Conservation (phyloP, 192 early-diverging fungal species). For the Lunasporangiospora selenospora region DNA sequence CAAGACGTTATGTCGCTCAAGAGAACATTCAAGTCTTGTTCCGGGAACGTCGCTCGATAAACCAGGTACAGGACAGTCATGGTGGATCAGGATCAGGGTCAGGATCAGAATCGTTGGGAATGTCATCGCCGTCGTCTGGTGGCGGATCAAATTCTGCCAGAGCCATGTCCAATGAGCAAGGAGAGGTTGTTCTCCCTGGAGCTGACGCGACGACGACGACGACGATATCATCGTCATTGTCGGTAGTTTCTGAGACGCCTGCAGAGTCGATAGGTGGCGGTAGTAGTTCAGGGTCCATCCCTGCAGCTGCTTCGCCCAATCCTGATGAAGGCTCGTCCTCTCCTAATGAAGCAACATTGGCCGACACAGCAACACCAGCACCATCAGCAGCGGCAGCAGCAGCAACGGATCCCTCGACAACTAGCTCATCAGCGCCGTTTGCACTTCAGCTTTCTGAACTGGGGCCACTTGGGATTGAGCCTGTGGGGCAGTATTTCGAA, state of each 20-base stretch:
- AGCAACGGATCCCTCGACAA: neutral
- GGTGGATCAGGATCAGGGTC: neutral
- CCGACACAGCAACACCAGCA: too few species aligned
- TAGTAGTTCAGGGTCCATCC: too few species aligned
- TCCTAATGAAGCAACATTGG: too few species aligned
- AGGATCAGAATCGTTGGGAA: neutral
- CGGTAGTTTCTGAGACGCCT: neutral
- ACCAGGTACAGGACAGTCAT: neutral
- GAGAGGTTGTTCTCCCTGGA: neutral
- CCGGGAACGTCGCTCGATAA: conserved; percentile 15
- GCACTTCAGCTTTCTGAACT: conserved; percentile 19
- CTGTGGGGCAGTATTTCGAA: conserved; percentile 39
- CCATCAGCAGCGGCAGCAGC: neutral
- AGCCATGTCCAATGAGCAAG: neutral
- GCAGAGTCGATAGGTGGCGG: too few species aligned
- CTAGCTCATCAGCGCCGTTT: neutral
- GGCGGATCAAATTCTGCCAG: conserved; percentile 20
- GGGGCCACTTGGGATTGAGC: conserved; percentile 29
- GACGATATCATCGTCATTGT: neutral
- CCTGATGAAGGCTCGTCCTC: too few species aligned
- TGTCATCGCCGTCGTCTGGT: too few species aligned
- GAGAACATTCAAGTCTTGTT: conserved; percentile 45
- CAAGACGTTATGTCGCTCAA: conserved; percentile 39
- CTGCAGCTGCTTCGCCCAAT: too few species aligned
- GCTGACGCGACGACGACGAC: neutral